phyloP scores from a whole-genome alignment of 2,329 filamentous ascomycete species.

The Cladosporium phlei region DNA sequence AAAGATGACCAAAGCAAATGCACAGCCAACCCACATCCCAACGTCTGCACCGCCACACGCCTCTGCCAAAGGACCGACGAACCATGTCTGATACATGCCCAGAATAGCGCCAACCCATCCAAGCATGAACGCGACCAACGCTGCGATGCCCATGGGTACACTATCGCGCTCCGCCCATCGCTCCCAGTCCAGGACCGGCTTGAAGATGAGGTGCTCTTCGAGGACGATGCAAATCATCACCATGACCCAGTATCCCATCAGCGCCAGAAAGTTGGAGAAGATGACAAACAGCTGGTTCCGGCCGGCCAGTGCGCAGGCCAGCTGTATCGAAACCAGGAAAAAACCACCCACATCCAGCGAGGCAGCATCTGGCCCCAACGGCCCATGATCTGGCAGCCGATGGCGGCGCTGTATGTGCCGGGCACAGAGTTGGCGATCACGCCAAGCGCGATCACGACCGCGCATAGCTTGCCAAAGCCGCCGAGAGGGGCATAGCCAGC shows the following conservation, averaged over 20 bases:
- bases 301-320: constrained; percentile 42
- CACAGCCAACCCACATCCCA: constrained; percentile 17
- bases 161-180: constrained; percentile 36
- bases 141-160: constrained; percentile 40
- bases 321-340: constrained; percentile 35
- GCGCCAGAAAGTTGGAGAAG: constrained; percentile 42
- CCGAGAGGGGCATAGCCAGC: constrained; percentile 37
- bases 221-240: constrained; percentile 41
- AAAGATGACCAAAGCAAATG: constrained; percentile 14
- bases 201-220: constrained; percentile 42
- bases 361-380: constrained; percentile 36
- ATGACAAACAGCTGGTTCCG: constrained; percentile 41
- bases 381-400: constrained; percentile 40
- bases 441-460: constrained; percentile 39
- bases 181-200: constrained; percentile 36
- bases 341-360: constrained; percentile 39
- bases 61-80: constrained; percentile 22
- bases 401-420: constrained; percentile 41
- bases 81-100: constrained; percentile 26
- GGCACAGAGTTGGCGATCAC: constrained; percentile 43
- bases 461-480: constrained; percentile 41
- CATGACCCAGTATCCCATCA: constrained; percentile 45
- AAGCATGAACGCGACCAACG: constrained; percentile 24
- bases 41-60: constrained; percentile 12
- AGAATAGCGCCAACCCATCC: constrained; percentile 25